Percentiles rank a stretch among this genome's conserved stretches.
These are phyloP conservation scores for Periconia macrospinosa DNA, from an alignment of 2,329 filamentous ascomycete species.

Conservation along the genomic window DNA sequence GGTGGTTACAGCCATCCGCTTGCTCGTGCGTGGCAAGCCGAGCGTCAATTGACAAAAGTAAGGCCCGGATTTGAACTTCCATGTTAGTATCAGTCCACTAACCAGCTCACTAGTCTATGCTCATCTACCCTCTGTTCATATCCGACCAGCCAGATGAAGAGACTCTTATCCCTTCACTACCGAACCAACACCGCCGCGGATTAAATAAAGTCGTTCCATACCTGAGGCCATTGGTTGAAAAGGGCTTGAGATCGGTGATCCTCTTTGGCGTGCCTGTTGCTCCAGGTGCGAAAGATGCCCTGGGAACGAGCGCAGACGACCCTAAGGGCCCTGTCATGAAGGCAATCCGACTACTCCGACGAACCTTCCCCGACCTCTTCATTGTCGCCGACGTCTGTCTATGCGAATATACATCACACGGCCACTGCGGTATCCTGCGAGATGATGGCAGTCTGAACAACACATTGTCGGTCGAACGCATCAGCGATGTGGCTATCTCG, in stretches of 20 bases:
- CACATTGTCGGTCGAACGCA: slow-evolving; percentile 86
- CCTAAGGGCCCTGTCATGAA: slow-evolving; percentile 89
- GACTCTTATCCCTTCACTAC: slow-evolving; percentile 84
- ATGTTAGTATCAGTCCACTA: slow-evolving; percentile 11
- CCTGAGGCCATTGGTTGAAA: slow-evolving; percentile 81
- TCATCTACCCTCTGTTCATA: slow-evolving; percentile 96
- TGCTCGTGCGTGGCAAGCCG: slow-evolving; percentile 55
- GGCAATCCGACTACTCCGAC: slow-evolving; percentile 79
- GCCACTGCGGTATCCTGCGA: slow-evolving; percentile 93
- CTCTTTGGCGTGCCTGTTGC: slow-evolving; percentile 91
- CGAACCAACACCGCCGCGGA: slow-evolving; percentile 85
- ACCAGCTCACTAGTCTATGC: slow-evolving; percentile 73
- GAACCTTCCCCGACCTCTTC: slow-evolving; percentile 86
- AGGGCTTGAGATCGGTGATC: slow-evolving; percentile 90
- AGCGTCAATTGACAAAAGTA: slow-evolving; percentile 56
- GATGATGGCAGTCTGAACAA: slow-evolving; percentile 95
- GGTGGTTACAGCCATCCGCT: slow-evolving; percentile 57
- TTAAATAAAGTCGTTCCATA: slow-evolving; percentile 84
- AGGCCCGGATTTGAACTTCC: slow-evolving; percentile 8
- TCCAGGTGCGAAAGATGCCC: slow-evolving; percentile 80
- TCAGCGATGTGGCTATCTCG: slow-evolving; percentile 95
- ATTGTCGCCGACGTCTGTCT: slow-evolving; percentile 93
- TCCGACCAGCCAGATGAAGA: slow-evolving; percentile 94
- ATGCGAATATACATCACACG: slow-evolving; percentile 97
- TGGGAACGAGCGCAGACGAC: slow-evolving; percentile 91